Base-by-base conservation (phyloP, 208 protist species). In the Acanthamoeba divionensis region DNA sequence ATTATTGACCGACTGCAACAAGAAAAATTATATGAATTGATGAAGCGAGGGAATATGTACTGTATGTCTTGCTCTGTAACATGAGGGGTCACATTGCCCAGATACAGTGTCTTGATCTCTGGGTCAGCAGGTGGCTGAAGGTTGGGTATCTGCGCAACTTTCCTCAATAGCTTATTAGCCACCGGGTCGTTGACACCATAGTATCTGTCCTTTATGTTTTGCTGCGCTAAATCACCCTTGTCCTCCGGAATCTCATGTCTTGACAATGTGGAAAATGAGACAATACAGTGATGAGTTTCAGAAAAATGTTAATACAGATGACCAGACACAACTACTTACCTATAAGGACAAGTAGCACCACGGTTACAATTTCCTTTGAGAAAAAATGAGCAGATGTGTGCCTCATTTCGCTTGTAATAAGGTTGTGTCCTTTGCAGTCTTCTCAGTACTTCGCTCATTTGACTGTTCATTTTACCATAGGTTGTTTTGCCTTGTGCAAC, bases 161-260 rank as follows among this genome's bases (percentile, higher is more conserved):
- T 44, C 15, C 57, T 83, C 7, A 97, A 41, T 67, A 97, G 95
- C 75, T 96, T 97, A 24, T 91, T 90, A 9, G 96, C 96, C 18
- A 97, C 95, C 4, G 96, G 96, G 77, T 97, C 96, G 75, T 96
- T 94, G 6, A 45, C 75, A 36, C 96, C 96, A 89, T 96, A 95
- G 93, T 96, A 97, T 21, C 95, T 31, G 66, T 96, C 95, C 65
- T 95, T 95, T 31, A 97, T 95, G 89, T 97, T 97, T 88, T 97
- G 95, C 50, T 96, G 24, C 21, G 90, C 52, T 38, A 96, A 71
- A 13, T 96, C 93, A 24, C 83, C 75, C 26, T 91, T 90, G 38
- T 93, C 71, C 24, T 93, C 92, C 4, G 93, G 93, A 54, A 93
- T 52, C 69, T 94, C 93, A 60, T 94, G 91, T 29, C 92, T 93